These are phyloP conservation scores for Rhizophagus sp. DNA, from an alignment of 192 early-diverging fungal species.

Conservation along the genomic window DNA sequence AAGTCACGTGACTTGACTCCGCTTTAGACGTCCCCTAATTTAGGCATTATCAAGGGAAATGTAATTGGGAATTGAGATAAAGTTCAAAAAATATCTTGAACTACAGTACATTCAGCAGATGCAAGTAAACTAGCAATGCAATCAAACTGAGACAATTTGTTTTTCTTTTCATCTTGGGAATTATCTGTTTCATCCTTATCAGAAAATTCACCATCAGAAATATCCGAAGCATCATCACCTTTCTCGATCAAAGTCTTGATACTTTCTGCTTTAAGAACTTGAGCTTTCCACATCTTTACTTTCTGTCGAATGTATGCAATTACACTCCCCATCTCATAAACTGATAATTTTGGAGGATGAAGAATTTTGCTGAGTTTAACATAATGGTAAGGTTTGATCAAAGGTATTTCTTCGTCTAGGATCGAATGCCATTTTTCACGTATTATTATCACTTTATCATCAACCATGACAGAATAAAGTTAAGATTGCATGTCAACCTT, in stretches of 20 bases:
- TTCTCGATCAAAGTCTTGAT: neutral
- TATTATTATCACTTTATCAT: neutral
- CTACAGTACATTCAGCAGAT: conserved; percentile 25
- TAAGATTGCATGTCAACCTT: too few relatives aligned
- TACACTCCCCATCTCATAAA: neutral
- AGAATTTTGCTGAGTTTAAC: conserved; percentile 13
- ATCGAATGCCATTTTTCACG: conserved; percentile 19
- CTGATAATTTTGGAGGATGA: conserved; percentile 1
- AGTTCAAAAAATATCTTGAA: conserved; percentile 26
- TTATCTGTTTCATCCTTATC: neutral
- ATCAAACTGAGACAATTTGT: conserved; percentile 17
- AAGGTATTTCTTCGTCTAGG: conserved; percentile 13
- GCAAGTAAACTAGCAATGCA: conserved; percentile 18
- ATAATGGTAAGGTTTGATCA: conserved; percentile 10
- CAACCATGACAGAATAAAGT: neutral
- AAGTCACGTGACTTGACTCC: too few relatives aligned
- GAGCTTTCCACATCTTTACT: conserved; percentile 27
- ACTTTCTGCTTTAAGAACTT: conserved; percentile 22
- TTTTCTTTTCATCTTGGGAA: neutral
- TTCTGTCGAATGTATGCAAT: conserved; percentile 8
- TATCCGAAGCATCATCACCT: neutral
- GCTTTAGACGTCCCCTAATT: too few relatives aligned
- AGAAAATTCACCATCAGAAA: neutral
- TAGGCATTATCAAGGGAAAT: conserved; percentile 23
- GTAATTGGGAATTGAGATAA: conserved; percentile 28